These are phyloP conservation scores for Gynostemma pentaphyllum DNA, from an alignment of 306 rosid species.

Conservation along the genomic window DNA sequence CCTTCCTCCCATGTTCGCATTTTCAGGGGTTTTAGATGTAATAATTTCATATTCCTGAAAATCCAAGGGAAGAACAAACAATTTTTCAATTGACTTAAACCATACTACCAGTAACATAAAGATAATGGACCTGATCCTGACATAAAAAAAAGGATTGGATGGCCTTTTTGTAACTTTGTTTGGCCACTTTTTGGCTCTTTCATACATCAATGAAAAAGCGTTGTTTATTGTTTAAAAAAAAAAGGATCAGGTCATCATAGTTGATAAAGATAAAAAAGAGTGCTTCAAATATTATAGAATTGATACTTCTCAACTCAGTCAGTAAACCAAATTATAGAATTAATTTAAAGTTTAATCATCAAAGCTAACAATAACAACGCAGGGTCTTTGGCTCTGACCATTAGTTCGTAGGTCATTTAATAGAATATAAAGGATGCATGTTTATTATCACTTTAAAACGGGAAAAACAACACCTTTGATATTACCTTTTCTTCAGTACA, in stretches of 20 bases:
- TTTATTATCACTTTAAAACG: neutral
- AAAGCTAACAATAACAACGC: neutral
- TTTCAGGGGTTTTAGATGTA: conserved; percentile 31
- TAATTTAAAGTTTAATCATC: conserved; percentile 14
- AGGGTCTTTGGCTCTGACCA: neutral
- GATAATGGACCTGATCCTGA: neutral
- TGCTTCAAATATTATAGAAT: no score
- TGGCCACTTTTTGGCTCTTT: no score
- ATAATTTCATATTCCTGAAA: conserved; percentile 33
- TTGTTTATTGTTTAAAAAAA: no score
- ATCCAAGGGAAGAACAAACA: conserved; percentile 26
- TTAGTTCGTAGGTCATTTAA: neutral
- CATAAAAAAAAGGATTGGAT: neutral
- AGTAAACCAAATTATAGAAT: neutral
- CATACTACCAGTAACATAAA: neutral
- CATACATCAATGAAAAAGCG: no score
- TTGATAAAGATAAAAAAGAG: neutral
- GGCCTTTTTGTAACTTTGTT: no score
- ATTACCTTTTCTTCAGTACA: conserved; percentile 34
- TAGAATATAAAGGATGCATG: neutral
- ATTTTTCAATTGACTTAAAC: neutral
- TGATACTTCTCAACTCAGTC: no score
- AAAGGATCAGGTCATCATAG: no score
- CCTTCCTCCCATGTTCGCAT: conserved; percentile 24
- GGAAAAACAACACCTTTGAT: neutral